phyloP scores from a whole-genome alignment of 2,329 filamentous ascomycete genomes.

The Shiraia bambusicola region DNA sequence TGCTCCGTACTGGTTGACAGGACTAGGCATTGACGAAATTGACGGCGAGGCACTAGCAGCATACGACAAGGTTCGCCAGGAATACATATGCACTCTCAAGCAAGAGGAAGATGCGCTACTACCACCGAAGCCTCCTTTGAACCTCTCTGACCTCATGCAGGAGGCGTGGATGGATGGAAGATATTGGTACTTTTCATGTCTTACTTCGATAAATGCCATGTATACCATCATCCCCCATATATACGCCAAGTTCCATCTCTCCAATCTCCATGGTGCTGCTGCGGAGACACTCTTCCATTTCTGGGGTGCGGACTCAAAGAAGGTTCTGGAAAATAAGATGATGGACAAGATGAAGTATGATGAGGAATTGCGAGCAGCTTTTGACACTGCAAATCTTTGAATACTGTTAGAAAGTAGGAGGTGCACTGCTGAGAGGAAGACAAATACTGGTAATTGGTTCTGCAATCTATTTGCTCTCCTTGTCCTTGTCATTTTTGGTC shows the following conservation, averaged over 20 bases:
- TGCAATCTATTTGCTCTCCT: too few relatives aligned
- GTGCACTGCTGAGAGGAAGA: too few relatives aligned
- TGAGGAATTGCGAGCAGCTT: neutral
- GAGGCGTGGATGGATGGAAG: neutral
- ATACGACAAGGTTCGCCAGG: neutral
- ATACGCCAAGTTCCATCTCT: neutral
- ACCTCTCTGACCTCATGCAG: neutral
- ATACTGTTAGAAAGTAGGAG: too few relatives aligned
- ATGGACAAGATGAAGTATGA: neutral
- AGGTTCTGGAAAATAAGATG: neutral
- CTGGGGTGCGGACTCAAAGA: neutral
- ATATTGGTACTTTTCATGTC: neutral
- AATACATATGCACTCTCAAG: neutral
- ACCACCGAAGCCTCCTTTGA: neutral
- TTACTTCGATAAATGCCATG: neutral
- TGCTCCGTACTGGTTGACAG: constrained; percentile 34
- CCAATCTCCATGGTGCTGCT: neutral
- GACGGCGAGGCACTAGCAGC: neutral
- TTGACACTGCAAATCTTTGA: too few relatives aligned
- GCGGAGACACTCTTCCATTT: neutral
- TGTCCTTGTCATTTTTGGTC: too few relatives aligned
- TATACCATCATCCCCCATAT: neutral
- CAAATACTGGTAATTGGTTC: too few relatives aligned
- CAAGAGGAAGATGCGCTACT: neutral
- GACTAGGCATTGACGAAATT: neutral